Evolutionary conservation across 2,329 filamentous ascomycete species (phyloP), one percentile per base, ranked within the genome.

Genomic region (Coleophoma eucalyptorum): DNA sequence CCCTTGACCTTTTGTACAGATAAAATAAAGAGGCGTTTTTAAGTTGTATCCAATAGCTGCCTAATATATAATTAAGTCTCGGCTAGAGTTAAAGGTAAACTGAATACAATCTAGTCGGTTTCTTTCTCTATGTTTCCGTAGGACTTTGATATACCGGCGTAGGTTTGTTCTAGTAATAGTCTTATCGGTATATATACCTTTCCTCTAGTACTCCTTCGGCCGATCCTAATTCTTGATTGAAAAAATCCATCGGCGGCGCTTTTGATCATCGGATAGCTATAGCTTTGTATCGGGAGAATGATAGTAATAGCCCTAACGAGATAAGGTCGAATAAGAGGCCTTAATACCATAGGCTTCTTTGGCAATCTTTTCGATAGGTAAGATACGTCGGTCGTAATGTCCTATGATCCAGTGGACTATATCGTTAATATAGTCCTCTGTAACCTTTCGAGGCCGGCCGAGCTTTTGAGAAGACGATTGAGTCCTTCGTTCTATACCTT

Each of bases 31-130:
- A 31, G 41, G 13, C 7, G 35, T 50, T 38, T 58, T 55, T 18
- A 46, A 58, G 8, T 50, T 49, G 43, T 55, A 55, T 6, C 53
- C 43, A 48, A 58, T 58, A 20, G 34, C 55, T 19, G 49, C 55
- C 32, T 6, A 46, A 19, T 13, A 44, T 5, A 45, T 31, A 13
- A 55, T 19, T 15, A 42, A 55, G 3, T 44, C 42, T n/a, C 46
- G 35, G 12, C 53, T 47, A 16, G 32, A 43, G 18, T 20, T 15
- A 43, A 57, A 55, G 10, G 13, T 38, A 38, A 38, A 38, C 4
- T 4, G 10, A 5, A 38, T 18, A 18, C 16, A 38, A 38, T 38
- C 35, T 5, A 38, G 16, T 4, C 35, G 5, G 5, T 10, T 4
- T 11, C 35, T 38, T 38, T 38, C 35, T 11, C 35, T 18, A 15